Evolutionary conservation across 306 rosid species (phyloP).

Genomic region (Pterocarpus santalinus): DNA sequence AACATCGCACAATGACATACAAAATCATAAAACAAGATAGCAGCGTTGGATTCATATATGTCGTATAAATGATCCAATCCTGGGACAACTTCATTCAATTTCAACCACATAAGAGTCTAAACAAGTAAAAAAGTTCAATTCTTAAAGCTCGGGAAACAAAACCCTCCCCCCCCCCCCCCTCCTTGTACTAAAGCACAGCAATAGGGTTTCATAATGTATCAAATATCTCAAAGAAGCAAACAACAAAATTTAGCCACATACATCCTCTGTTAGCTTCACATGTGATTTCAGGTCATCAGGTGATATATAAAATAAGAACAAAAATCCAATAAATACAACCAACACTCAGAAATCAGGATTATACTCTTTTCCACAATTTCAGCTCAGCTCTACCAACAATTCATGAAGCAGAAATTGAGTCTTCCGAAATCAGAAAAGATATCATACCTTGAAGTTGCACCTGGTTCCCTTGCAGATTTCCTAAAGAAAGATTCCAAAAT

Average conservation of each 20-base stretch:
- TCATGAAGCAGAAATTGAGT: slow-evolving; percentile 5
- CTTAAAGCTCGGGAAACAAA: slow-evolving; percentile 20
- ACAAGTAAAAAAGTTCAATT: background rate
- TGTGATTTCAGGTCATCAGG: no score
- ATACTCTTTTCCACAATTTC: background rate
- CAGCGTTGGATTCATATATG: background rate
- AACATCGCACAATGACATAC: background rate
- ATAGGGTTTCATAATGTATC: slow-evolving; percentile 10
- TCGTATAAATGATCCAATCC: background rate
- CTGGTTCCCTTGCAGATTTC: slow-evolving; percentile 40
- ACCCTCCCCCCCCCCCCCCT: background rate
- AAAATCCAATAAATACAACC: background rate
- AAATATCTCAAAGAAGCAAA: slow-evolving; percentile 25
- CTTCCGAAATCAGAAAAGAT: slow-evolving; percentile 20
- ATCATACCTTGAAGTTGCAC: slow-evolving; percentile 50
- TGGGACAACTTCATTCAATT: slow-evolving; percentile 13
- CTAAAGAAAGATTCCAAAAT: slow-evolving; percentile 33
- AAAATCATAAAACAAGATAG: background rate
- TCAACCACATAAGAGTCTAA: background rate
- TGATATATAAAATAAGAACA: background rate
- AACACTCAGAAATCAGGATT: background rate
- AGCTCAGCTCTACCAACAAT: background rate
- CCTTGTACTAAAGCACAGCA: background rate
- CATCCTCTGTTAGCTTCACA: background rate
- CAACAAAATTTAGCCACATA: slow-evolving; percentile 4